Conservation (phyloP, 1,284 basidiomycete species). For the Cerioporus squamosus region DNA sequence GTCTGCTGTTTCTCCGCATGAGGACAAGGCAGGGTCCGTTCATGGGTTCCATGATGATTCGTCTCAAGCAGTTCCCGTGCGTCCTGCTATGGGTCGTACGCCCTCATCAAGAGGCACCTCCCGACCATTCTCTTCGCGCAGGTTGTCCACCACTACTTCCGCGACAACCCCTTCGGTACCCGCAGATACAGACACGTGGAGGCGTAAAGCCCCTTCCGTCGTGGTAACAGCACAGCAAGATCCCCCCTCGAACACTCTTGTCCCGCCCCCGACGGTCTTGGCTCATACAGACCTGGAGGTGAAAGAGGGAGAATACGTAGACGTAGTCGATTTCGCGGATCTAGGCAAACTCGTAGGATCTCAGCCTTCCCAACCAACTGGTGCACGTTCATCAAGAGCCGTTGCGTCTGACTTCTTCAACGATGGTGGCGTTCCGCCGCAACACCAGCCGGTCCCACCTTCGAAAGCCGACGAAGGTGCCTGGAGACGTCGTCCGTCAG, state of each 20-base stretch:
- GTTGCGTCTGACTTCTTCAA: slow-evolving; percentile 75
- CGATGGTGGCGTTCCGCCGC: slow-evolving; percentile 36
- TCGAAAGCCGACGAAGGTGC: slow-evolving; percentile 40
- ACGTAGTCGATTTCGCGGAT: slow-evolving; percentile 79
- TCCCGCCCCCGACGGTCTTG: slow-evolving; percentile 39
- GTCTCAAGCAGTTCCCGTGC: slow-evolving; percentile 9
- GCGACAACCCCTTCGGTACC: slow-evolving; percentile 32
- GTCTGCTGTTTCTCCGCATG: slow-evolving; percentile 7
- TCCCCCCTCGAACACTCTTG: slow-evolving; percentile 16
- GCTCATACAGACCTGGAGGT: slow-evolving; percentile 52
- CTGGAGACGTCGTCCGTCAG: slow-evolving; percentile 45
- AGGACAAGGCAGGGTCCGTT: neutral
- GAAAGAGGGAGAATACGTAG: slow-evolving; percentile 61
- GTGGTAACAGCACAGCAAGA: slow-evolving; percentile 31
- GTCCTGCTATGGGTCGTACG: slow-evolving; percentile 30
- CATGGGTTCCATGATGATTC: neutral
- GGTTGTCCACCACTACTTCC: slow-evolving; percentile 29
- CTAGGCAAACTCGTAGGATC: slow-evolving; percentile 67
- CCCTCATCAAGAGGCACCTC: slow-evolving; percentile 37
- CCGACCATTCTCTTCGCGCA: slow-evolving; percentile 32
- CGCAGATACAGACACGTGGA: slow-evolving; percentile 62
- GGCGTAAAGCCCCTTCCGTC: slow-evolving; percentile 48
- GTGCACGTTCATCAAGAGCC: slow-evolving; percentile 42
- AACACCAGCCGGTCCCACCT: slow-evolving; percentile 16
- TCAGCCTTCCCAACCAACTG: slow-evolving; percentile 26